phyloP scores from a whole-genome alignment of 2,329 filamentous ascomycete species.

The Pseudodiploospora longispora region DNA sequence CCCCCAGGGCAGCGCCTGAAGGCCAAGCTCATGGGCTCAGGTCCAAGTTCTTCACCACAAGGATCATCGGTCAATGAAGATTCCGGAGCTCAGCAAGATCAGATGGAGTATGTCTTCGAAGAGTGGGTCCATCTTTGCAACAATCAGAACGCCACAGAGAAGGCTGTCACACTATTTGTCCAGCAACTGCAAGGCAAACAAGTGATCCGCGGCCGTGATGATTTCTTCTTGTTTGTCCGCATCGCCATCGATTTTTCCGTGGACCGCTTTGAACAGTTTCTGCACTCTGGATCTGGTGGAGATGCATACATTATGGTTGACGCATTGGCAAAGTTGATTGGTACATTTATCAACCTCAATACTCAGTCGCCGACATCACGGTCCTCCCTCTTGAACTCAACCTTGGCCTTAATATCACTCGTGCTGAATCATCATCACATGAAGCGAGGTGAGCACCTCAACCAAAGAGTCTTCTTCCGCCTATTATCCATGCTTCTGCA shows the following conservation, averaged over 20 bases:
- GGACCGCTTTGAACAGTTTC: constrained; percentile 65
- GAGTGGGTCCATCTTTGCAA: constrained; percentile 85
- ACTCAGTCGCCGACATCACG: constrained; percentile 57
- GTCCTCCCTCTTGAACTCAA: constrained; percentile 65
- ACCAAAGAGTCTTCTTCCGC: constrained; percentile 84
- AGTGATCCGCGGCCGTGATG: constrained; percentile 65
- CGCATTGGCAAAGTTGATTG: constrained; percentile 72
- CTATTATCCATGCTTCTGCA: constrained; percentile 77
- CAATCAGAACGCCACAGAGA: constrained; percentile 67
- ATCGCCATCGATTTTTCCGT: constrained; percentile 74
- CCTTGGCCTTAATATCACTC: constrained; percentile 69
- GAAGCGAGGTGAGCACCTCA: constrained; percentile 72
- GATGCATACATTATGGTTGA: constrained; percentile 61
- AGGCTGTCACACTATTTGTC: constrained; percentile 66
- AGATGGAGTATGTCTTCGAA: constrained; percentile 90
- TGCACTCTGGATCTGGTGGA: constrained; percentile 50
- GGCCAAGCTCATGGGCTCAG: constrained; percentile 43
- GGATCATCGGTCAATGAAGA: constrained; percentile 49
- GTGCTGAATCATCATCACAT: constrained; percentile 80
- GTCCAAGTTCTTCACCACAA: constrained; percentile 28
- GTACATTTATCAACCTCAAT: constrained; percentile 66
- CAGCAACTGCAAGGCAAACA: constrained; percentile 71
- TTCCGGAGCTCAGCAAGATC: constrained; percentile 56
- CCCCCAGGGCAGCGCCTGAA: constrained; percentile 63
- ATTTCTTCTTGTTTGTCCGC: constrained; percentile 72